Evolutionary conservation across 2,329 filamentous ascomycete genomes (phyloP).

Genomic region (Endothia cerciana): DNA sequence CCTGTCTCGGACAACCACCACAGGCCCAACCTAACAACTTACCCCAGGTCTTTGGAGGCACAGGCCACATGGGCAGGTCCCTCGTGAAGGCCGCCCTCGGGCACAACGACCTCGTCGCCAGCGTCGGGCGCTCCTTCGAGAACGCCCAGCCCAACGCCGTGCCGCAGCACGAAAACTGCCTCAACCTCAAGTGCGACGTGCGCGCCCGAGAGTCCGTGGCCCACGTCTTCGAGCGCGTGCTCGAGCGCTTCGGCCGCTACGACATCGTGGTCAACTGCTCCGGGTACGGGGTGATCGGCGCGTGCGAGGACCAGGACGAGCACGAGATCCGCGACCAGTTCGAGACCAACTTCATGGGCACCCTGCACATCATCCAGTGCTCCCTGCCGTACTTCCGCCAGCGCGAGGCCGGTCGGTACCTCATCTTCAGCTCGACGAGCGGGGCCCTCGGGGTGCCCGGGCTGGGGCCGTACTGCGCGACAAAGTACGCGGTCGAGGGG

Average conservation of each 20-base stretch:
- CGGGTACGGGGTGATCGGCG: constrained; percentile 92
- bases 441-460: constrained; percentile 94
- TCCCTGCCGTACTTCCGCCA: constrained; percentile 86
- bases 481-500: constrained; percentile 95
- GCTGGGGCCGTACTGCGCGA: constrained; percentile 91
- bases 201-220: constrained; percentile 78
- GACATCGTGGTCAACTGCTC: constrained; percentile 94
- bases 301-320: constrained; percentile 96
- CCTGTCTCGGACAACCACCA: constrained; percentile 10
- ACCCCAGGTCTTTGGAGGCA: constrained; percentile 83
- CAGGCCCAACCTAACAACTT: constrained; percentile 17
- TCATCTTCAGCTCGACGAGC: constrained; percentile 92
- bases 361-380: constrained; percentile 87
- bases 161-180: constrained; percentile 70
- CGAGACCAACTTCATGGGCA: constrained; percentile 97
- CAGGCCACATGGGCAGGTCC: constrained; percentile 94
- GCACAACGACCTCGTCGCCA: constrained; percentile 81
- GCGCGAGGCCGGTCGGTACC: constrained; percentile 76
- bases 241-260: constrained; percentile 77
- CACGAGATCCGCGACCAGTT: constrained; percentile 95
- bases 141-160: constrained; percentile 74
- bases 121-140: constrained; percentile 83
- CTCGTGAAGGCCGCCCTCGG: constrained; percentile 81
- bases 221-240: constrained; percentile 69
- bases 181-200: constrained; percentile 88